Evolutionary conservation across 2,329 filamentous ascomycete genomes (phyloP).

Genomic region (Daldinia eschscholtzii): DNA sequence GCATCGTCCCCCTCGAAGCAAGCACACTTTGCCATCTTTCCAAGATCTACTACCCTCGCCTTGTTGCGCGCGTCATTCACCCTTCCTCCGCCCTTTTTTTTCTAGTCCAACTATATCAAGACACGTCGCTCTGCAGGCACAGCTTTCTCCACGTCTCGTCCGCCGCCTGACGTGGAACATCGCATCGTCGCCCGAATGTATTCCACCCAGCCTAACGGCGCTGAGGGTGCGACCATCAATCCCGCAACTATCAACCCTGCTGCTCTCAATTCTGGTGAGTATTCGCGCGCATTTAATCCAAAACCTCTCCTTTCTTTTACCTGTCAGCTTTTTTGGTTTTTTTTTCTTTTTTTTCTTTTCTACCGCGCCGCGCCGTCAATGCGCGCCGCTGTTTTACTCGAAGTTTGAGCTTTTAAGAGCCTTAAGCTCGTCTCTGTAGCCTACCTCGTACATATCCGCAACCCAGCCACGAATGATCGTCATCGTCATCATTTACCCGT

Average conservation of each 20-base stretch:
- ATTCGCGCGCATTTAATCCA: slow-evolving; percentile 33
- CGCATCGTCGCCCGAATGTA: slow-evolving; percentile 65
- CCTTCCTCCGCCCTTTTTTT: slow-evolving; percentile 49
- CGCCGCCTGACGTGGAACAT: slow-evolving; percentile 54
- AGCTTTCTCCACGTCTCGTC: slow-evolving; percentile 55
- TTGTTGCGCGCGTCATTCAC: slow-evolving; percentile 55
- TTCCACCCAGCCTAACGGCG: slow-evolving; percentile 76
- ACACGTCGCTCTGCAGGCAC: slow-evolving; percentile 69
- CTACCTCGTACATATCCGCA: slow-evolving; percentile 13
- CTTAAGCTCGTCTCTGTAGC: slow-evolving; percentile 14
- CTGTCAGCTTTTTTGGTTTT: slow-evolving; percentile 24
- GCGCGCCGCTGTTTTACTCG: slow-evolving; percentile 32
- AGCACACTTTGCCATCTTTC: slow-evolving; percentile 47
- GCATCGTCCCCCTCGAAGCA: slow-evolving; percentile 51
- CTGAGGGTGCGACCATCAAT: slow-evolving; percentile 91
- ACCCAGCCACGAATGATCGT: slow-evolving; percentile 37
- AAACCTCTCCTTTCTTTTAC: slow-evolving; percentile 36
- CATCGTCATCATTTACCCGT: slow-evolving; percentile 40
- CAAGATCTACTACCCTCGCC: slow-evolving; percentile 52
- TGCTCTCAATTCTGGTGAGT: slow-evolving; percentile 71
- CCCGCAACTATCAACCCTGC: slow-evolving; percentile 83
- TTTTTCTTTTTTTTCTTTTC: slow-evolving; percentile 34
- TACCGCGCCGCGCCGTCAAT: slow-evolving; percentile 38
- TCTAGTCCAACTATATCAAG: slow-evolving; percentile 70
- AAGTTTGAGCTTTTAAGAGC: slow-evolving; percentile 15